Evolutionary conservation across 371 early-diverging fungal genomes (phyloP).

Genomic region (Syncephalastrum racemosum): DNA sequence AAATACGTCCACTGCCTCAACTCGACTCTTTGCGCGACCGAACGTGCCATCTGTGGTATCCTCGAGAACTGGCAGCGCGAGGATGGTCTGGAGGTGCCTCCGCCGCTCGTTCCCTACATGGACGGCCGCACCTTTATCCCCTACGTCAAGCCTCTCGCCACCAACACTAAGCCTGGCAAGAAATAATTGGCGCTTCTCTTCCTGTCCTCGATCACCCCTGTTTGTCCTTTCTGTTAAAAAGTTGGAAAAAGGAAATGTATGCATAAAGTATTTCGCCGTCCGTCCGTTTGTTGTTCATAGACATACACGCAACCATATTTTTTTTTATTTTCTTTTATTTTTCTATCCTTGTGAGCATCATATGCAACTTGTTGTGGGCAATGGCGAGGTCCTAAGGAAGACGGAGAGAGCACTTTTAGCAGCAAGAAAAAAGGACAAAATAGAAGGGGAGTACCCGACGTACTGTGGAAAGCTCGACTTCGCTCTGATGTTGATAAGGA

Average conservation of each 20-base stretch:
- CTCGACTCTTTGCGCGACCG: slow-evolving; percentile 98
- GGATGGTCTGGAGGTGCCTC: slow-evolving; percentile 87
- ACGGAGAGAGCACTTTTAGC: background rate
- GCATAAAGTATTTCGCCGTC: slow-evolving; percentile 2
- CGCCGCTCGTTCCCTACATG: slow-evolving; percentile 91
- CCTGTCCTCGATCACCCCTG: too few relatives aligned
- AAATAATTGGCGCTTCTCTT: slow-evolving; percentile 12
- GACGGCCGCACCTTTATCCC: slow-evolving; percentile 92
- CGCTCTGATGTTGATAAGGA: slow-evolving; percentile 29
- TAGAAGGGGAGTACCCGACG: background rate
- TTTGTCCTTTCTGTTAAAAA: slow-evolving; percentile 9
- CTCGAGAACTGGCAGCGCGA: slow-evolving; percentile 98
- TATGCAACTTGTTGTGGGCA: slow-evolving; percentile 21
- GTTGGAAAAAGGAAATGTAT: slow-evolving; percentile 5
- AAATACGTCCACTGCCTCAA: slow-evolving; percentile 99
- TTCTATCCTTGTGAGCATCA: slow-evolving; percentile 21
- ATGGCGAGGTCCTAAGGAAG: slow-evolving; percentile 19
- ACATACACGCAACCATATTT: background rate
- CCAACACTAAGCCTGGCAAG: slow-evolving; percentile 31
- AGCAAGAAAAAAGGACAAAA: background rate
- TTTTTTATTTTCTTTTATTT: slow-evolving; percentile 11
- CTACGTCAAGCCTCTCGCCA: slow-evolving; percentile 54
- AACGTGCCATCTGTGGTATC: slow-evolving; percentile 97
- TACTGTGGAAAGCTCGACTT: slow-evolving; percentile 29
- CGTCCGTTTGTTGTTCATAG: slow-evolving; percentile 5